Percentiles rank a stretch among this genome's conserved stretches.
These are phyloP conservation scores for Aspergillus ustus DNA, from an alignment of 2,329 filamentous ascomycete genomes.

Conservation along the genomic window DNA sequence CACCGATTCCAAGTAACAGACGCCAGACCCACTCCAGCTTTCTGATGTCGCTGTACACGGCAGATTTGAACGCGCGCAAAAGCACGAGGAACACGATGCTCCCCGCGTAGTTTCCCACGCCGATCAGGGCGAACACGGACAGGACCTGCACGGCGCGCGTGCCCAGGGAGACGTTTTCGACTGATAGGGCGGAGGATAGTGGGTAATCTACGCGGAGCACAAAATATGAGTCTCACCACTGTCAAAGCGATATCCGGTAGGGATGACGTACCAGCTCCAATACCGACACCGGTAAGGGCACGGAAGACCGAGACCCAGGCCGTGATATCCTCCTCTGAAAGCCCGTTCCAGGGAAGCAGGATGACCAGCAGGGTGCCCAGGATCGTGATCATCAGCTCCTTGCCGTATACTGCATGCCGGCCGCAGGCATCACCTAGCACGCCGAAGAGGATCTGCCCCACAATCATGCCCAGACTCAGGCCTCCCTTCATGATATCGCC, in stretches of 20 bases:
- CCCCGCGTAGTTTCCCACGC: conserved; percentile 27
- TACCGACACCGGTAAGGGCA: background rate
- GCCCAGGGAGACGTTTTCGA: background rate
- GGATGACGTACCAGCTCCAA: conserved; percentile 8
- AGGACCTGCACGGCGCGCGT: conserved; percentile 19
- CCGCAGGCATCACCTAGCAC: conserved; percentile 2
- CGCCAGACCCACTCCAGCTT: conserved; percentile 6
- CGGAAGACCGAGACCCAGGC: conserved; percentile 2
- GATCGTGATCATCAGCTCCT: conserved; percentile 3
- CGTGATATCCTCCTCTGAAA: background rate
- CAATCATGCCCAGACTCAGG: conserved; percentile 2
- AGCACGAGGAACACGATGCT: conserved; percentile 27
- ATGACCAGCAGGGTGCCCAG: conserved; percentile 1
- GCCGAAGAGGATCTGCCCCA: conserved; percentile 4
- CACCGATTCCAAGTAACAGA: background rate
- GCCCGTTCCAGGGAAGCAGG: conserved; percentile 4
- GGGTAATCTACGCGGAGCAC: too few species aligned
- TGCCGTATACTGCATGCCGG: background rate
- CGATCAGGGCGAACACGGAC: conserved; percentile 29
- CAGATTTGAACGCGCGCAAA: conserved; percentile 23
- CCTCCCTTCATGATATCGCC: conserved; percentile 9
- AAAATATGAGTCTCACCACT: too few species aligned
- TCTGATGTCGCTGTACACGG: background rate
- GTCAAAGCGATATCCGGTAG: too few species aligned
- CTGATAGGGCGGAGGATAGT: background rate